Evolutionary conservation across 257 asterid species (phyloP).

Genomic region (Gynochthodes officinalis): DNA sequence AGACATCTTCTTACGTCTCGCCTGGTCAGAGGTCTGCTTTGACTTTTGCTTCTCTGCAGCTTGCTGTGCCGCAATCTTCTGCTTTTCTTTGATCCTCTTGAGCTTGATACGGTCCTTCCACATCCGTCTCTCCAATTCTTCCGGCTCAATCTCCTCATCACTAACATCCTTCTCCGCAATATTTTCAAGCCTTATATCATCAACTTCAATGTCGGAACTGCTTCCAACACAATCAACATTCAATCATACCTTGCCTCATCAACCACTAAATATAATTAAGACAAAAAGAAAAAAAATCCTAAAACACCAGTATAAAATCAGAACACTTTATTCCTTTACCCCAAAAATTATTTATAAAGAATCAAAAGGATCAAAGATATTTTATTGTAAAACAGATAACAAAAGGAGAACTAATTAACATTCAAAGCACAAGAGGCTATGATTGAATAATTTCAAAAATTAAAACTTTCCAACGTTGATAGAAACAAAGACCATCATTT

Average conservation of each 20-base stretch:
- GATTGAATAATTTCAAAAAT: background rate
- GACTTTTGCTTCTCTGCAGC: constrained; percentile 55
- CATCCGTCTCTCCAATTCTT: constrained; percentile 66
- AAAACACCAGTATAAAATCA: background rate
- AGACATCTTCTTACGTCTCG: constrained; percentile 65
- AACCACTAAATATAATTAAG: background rate
- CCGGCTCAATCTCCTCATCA: constrained; percentile 67
- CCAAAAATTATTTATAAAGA: background rate
- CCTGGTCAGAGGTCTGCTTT: constrained; percentile 55
- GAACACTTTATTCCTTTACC: background rate
- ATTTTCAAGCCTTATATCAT: constrained; percentile 45
- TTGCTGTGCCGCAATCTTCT: constrained; percentile 47
- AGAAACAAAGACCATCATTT: background rate
- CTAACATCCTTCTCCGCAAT: constrained; percentile 62
- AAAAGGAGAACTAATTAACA: background rate
- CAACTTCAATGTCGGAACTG: constrained; percentile 68
- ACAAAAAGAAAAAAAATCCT: background rate
- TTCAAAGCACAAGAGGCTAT: background rate
- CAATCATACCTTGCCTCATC: background rate
- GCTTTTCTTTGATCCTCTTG: constrained; percentile 58
- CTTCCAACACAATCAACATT: constrained; percentile 10
- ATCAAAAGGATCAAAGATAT: background rate
- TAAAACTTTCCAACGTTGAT: background rate
- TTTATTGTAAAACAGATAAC: background rate
- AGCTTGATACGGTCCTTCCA: constrained; percentile 71